Base-by-base conservation (phyloP, 495 filamentous ascomycete genomes). In the Tetracladium marchalianum region DNA sequence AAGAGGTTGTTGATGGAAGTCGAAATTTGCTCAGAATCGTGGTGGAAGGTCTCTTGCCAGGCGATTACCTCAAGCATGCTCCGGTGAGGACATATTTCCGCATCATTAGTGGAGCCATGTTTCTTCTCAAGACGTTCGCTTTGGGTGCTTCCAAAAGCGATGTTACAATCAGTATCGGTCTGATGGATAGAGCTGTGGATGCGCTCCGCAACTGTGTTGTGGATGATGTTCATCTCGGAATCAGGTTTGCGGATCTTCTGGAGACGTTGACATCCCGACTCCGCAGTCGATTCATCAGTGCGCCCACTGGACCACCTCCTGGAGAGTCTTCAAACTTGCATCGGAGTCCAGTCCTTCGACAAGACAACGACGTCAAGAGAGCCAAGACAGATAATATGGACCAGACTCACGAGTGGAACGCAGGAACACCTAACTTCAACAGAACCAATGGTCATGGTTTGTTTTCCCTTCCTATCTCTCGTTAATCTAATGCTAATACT, bases 181-280 rank as follows among this genome's bases (percentile, higher is more conserved):
- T 97, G 8, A 81, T 97, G 64, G 85, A 94, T 58, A 66, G 73
- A 12, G 87, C 85, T 0, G 81, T 93, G 1, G 71, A 84, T 51
- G 89, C 86, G 16, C 70, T 98, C 17, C 77, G 84, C 17, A 85
- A 77, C 46, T 90, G 81, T 43, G 86, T 93, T 1, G 90, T 96
- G 5, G 92, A 98, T 60, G 92, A 97, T 55, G 86, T 98, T 15
- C 92, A 98, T 64, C 73, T 98, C n/a, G 90, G 82, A 27, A 87
- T 89, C 42, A 81, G 87, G 11, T 95, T 96, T 54, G 87, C 90
- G n/a, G 88, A 95, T 50, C 75, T 96, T 40, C 75, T 96, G 1
- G 85, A 93, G 59, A 81, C 81, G 7, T 65, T 93, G 39, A 90
- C 85, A 2, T 77, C 77, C 19, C 77, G 83, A 36, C 73, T 92